These are phyloP conservation scores for Cardamine chenopodiifolia DNA, from an alignment of 345 rosid genomes.

Conservation along the genomic window DNA sequence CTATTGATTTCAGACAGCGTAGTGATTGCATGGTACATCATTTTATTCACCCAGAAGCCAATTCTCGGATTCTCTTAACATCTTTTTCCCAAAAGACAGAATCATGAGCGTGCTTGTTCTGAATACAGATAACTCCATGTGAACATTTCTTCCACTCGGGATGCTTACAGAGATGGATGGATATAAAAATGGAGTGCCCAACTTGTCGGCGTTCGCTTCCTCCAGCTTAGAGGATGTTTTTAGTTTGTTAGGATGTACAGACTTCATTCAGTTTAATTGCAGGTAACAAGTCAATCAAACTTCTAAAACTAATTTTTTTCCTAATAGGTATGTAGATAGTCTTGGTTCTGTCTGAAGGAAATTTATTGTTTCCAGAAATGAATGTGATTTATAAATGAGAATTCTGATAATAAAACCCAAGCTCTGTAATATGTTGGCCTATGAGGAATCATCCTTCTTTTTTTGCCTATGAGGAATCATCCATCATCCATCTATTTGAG, in stretches of 20 bases:
- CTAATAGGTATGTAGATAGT: conserved; percentile 14
- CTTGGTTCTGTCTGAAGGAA: conserved; percentile 16
- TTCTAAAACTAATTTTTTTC: neutral
- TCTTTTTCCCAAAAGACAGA: neutral
- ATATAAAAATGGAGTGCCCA: conserved; percentile 99
- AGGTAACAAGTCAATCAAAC: conserved; percentile 30
- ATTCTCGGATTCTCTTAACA: conserved; percentile 18
- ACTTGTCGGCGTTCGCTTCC: conserved; percentile 96
- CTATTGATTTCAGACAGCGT: conserved; percentile 69
- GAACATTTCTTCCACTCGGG: conserved; percentile 96
- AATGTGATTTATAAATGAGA: neutral
- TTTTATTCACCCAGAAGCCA: conserved; percentile 28
- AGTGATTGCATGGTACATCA: conserved; percentile 82
- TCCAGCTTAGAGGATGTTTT: conserved; percentile 53
- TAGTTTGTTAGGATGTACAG: conserved; percentile 31
- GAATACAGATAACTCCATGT: conserved; percentile 85
- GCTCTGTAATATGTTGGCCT: neutral
- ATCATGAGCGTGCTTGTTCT: conserved; percentile 26
- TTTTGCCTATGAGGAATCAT: conserved; percentile 6
- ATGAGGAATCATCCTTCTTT: conserved; percentile 11
- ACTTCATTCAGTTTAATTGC: conserved; percentile 27
- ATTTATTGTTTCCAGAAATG: neutral
- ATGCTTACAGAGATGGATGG: conserved; percentile 99
- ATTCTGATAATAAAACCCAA: neutral
- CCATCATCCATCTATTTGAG: conserved; percentile 1